Evolutionary conservation across 2,329 filamentous ascomycete genomes (phyloP), one percentile per base, ranked within the genome.

Genomic region (Coniochaeta prunicola): DNA sequence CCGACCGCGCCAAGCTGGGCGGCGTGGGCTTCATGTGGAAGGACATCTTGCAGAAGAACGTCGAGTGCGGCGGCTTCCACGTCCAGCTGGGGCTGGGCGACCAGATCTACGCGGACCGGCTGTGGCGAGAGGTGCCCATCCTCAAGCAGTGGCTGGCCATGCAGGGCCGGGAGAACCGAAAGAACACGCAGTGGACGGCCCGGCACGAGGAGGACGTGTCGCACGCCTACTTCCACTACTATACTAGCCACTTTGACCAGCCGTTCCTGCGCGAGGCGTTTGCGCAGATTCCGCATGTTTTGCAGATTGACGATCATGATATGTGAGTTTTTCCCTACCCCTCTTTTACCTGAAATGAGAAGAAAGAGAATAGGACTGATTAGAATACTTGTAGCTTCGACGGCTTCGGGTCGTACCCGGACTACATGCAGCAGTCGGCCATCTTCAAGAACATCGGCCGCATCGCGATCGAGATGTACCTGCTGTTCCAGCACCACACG

Each of bases 401-500:
- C 69, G 94, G 94, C 28, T 99, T 94, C 66, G 94, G 94, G 31
- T 96, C 92, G 1, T 99, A 97, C 68, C 94, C 94, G 0, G 92
- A 96, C 62, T 96, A 97, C 71, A 97, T 99, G 93, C 94, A 99
- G 70, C 90, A 90, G 64, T 97, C 92, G 19, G 89, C 96, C 64
- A 92, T 97, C 76, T 97, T 99, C 80, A 97, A 96, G 76, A 97
- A 97, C 70, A 96, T 97, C 68, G 94, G 94, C 26, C 86, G 94
- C 38, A 88, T 99, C 62, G 94, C 92, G 24, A 92, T 96, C 58
- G 92, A 97, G 65, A 97, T 97, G 92, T 99, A 97, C 70, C 81
- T 99, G 36, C 83, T 99, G 8, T 99, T 99, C 80, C 94, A 99
- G 70, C 94, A 99, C 69, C 94, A 99, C 72, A 97, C 94, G 0